Conservation (phyloP, 768 basidiomycete species). For the Chalciporus piperatus region DNA sequence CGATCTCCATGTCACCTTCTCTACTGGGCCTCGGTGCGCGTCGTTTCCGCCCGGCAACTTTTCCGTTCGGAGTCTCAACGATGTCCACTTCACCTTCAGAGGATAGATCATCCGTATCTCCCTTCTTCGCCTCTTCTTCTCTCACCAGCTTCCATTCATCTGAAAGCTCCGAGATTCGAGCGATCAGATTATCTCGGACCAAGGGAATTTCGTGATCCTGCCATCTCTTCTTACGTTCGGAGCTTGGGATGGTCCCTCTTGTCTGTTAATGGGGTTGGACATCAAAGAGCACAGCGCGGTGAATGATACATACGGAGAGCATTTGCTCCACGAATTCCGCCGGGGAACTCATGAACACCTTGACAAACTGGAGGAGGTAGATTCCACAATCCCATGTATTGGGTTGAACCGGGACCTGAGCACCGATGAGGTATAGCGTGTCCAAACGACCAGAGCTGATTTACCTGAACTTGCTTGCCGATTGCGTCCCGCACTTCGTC, state of each 20-base stretch:
- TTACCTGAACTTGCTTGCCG: conserved; percentile 53
- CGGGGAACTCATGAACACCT: conserved; percentile 71
- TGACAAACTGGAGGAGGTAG: conserved; percentile 84
- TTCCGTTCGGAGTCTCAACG: neutral
- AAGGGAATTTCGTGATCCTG: conserved; percentile 42
- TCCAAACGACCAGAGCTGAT: conserved; percentile 15
- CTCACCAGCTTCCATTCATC: conserved; percentile 49
- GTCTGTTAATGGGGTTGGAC: conserved; percentile 19
- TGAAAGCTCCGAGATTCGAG: conserved; percentile 48
- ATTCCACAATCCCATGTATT: conserved; percentile 94
- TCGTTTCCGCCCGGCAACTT: conserved; percentile 13
- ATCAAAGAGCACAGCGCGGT: neutral
- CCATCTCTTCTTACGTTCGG: conserved; percentile 51
- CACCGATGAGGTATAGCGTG: neutral
- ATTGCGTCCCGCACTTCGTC: conserved; percentile 37
- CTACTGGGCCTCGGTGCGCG: conserved; percentile 19
- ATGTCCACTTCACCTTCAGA: conserved; percentile 41
- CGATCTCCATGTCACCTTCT: conserved; percentile 39
- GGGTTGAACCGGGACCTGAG: conserved; percentile 81
- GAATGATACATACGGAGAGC: conserved; percentile 22
- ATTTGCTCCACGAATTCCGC: conserved; percentile 49
- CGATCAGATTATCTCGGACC: conserved; percentile 45
- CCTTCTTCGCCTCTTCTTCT: conserved; percentile 32
- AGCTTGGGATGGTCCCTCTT: conserved; percentile 32
- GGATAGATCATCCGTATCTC: conserved; percentile 20